Conservation (phyloP, 1,284 basidiomycete genomes). For the Athelia psychrophila region DNA sequence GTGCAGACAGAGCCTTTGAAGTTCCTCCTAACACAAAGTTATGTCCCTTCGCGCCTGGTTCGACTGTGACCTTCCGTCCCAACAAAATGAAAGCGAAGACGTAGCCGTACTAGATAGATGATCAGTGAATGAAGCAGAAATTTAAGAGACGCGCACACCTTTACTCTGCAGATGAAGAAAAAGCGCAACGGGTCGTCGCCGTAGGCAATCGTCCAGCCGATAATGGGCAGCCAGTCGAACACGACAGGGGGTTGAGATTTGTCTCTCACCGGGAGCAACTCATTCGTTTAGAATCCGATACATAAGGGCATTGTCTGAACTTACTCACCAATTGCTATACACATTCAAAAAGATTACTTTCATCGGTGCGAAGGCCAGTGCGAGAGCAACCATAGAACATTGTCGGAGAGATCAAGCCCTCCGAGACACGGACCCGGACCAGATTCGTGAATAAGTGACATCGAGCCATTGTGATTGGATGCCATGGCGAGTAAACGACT, state of each 20-base stretch:
- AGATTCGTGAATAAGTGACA: conserved; percentile 39
- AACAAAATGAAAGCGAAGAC: conserved; percentile 96
- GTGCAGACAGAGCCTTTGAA: conserved; percentile 88
- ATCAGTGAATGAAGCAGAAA: conserved; percentile 1
- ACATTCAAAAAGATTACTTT: conserved; percentile 44
- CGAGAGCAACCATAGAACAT: conserved; percentile 11
- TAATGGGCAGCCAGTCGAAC: conserved; percentile 79
- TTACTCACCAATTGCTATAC: conserved; percentile 38
- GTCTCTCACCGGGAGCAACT: conserved; percentile 49
- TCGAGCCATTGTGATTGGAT: conserved; percentile 31
- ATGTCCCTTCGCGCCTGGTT: conserved; percentile 89
- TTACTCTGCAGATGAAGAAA: conserved; percentile 75
- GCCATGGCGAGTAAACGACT: too few species aligned
- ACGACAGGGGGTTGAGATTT: conserved; percentile 71
- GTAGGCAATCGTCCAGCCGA: conserved; percentile 77
- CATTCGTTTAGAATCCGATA: too few species aligned
- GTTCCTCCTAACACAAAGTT: conserved; percentile 96
- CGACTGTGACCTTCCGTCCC: conserved; percentile 89
- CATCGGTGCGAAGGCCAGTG: conserved; percentile 21
- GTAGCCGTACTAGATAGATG: conserved; percentile 53
- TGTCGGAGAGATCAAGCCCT: background rate
- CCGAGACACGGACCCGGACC: conserved; percentile 25
- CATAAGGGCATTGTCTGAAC: background rate
- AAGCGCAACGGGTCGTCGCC: conserved; percentile 85
- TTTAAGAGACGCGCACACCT: conserved; percentile 53